Conservation (phyloP, 371 early-diverging fungal species). For the Coemansia sp. region DNA sequence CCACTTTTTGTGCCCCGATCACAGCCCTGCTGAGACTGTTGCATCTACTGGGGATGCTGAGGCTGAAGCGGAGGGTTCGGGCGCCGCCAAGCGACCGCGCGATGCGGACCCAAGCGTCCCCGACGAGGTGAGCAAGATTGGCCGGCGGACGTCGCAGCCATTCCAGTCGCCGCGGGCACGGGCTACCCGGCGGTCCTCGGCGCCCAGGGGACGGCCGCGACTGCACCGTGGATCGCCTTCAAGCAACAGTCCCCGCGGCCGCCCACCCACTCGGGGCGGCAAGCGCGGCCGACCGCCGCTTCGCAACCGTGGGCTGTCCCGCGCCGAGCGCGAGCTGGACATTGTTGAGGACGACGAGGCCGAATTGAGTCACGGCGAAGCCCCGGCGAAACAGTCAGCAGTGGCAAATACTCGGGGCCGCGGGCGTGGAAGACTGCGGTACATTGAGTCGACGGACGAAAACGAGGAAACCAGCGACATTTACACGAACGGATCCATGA, state of each 20-base stretch:
- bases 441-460: conserved; percentile 10
- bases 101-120: not conserved
- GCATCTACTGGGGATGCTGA: not conserved
- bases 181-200: not conserved
- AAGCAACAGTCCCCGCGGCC: not conserved
- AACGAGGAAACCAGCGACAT: conserved; percentile 2
- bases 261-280: not conserved
- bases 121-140: conserved; percentile 1
- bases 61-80: not conserved
- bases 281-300: not conserved
- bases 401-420: conserved; percentile 6
- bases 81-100: conserved; percentile 21
- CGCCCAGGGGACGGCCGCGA: not conserved
- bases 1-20: conserved; percentile 20
- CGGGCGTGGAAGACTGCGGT: conserved; percentile 12
- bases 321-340: not conserved
- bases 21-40: not conserved
- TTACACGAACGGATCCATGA: conserved; percentile 5
- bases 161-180: not conserved
- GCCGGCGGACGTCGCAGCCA: conserved; percentile 22
- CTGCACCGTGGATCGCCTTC: not conserved
- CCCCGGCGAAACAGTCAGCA: not conserved
- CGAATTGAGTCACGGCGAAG: conserved; percentile 7
- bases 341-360: conserved; percentile 12
- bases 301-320: not conserved